Evolutionary conservation across 1,284 basidiomycete genomes (phyloP), one percentile per base, ranked within the genome.

Genomic region (Cryptococcus wingfieldii): DNA sequence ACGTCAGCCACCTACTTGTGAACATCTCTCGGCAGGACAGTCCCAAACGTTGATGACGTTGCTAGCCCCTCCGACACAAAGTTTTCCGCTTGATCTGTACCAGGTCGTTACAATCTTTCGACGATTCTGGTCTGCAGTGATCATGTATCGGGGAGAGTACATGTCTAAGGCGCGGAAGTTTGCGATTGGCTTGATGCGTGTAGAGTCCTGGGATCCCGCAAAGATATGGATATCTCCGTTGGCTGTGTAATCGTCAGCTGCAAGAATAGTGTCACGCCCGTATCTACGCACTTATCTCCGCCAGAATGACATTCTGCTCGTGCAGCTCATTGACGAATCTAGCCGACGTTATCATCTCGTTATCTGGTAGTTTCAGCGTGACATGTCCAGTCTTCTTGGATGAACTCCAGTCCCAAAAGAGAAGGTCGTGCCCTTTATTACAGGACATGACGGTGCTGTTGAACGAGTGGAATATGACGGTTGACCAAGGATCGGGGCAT

Each of bases 291-390:
- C 66, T 68, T 47, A 66, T 69, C 44, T 67, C 69, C 16, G 69
- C 67, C 6, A 71, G 45, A 7, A 69, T 62, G 34, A 67, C 58
- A 31, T 56, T 66, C 10, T 59, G 54, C 47, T 67, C 65, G 45
- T 67, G 67, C 12, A 71, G 62, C 62, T 71, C 69, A 42, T 71
- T 69, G 39, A 71, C 64, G 54, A 71, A 70, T 23, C 67, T 42
- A 1, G 64, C 65, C 2, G 58, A 64, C 9, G 58, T 65, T 46
- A 71, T 62, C 9, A 50, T 34, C 12, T 47, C 45, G 3, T 47
- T 37, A 3, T 55, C 27, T 3, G 62, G 54, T 13, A 68, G 41
- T 27, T 70, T 50, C 2, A 71, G 47, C 10, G 55, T 41, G 16
- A 67, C 57, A 4, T 50, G 39, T 2, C 67, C 67, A 1, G 62